Conservation (phyloP, 345 rosid species). For the Pistacia integerrima region DNA sequence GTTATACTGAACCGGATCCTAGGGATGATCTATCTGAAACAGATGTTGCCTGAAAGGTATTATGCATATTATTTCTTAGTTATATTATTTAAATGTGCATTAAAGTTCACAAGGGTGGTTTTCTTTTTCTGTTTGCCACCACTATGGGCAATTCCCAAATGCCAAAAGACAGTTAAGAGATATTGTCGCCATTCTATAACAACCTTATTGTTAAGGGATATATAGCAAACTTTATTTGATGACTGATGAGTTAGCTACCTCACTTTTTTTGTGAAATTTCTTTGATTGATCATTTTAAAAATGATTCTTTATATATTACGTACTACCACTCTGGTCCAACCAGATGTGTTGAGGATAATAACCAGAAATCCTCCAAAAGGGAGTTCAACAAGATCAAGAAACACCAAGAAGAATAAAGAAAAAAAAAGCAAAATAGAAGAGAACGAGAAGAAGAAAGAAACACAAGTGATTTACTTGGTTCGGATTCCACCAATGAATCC, state of each 20-base stretch:
- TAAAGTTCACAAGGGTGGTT: neutral
- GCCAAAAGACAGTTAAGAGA: neutral
- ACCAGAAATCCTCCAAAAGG: too few species aligned
- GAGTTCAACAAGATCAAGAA: too few species aligned
- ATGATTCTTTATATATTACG: too few species aligned
- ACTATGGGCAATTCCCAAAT: neutral
- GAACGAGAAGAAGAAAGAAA: too few species aligned
- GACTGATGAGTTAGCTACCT: neutral
- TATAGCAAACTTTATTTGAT: neutral
- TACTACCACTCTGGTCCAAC: neutral
- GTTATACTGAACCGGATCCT: constrained; percentile 98
- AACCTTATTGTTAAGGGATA: neutral
- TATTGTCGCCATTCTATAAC: neutral
- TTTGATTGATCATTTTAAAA: neutral
- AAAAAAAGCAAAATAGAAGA: too few species aligned
- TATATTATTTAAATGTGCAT: neutral
- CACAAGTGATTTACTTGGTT: too few species aligned
- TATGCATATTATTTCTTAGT: neutral
- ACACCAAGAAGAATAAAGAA: too few species aligned
- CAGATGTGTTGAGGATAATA: too few species aligned
- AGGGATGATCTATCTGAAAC: constrained; percentile 99
- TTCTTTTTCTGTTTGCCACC: too few species aligned
- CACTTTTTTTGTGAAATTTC: neutral
- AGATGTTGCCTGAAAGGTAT: constrained; percentile 97
- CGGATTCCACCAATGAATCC: too few species aligned